These are phyloP conservation scores for Solanum bukasovii DNA, from an alignment of 257 asterid species.

Conservation along the genomic window DNA sequence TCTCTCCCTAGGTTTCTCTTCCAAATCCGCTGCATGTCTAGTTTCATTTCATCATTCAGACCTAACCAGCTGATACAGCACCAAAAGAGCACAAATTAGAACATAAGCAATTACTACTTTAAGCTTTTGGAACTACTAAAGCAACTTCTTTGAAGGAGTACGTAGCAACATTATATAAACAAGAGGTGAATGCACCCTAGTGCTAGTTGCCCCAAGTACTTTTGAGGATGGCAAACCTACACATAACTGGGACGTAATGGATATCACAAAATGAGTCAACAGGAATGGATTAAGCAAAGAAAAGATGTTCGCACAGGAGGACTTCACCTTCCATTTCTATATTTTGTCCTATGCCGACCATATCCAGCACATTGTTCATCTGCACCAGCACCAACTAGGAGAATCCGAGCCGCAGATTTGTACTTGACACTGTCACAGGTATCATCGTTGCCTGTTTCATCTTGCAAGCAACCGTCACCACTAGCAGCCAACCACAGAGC, in stretches of 20 bases:
- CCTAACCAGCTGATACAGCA: conserved; percentile 60
- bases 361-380: conserved; percentile 99
- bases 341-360: conserved; percentile 93
- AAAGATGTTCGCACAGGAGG: neutral
- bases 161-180: neutral
- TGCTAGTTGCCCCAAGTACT: neutral
- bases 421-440: conserved; percentile 30
- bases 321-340: conserved; percentile 58
- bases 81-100: neutral
- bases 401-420: conserved; percentile 69
- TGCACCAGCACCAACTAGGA: conserved; percentile 93
- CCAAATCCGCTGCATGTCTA: conserved; percentile 98
- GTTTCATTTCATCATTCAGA: conserved; percentile 81
- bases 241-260: neutral
- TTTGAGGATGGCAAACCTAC: neutral
- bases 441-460: conserved; percentile 1
- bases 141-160: neutral
- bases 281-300: neutral
- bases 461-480: conserved; percentile 65
- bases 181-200: neutral
- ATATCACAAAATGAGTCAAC: neutral
- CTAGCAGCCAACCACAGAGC: conserved; percentile 95
- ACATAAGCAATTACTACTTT: neutral
- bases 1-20: conserved; percentile 97
- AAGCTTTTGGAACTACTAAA: neutral